Base-by-base conservation (phyloP, 305 asterid species). In the Fraxinus nigra region DNA sequence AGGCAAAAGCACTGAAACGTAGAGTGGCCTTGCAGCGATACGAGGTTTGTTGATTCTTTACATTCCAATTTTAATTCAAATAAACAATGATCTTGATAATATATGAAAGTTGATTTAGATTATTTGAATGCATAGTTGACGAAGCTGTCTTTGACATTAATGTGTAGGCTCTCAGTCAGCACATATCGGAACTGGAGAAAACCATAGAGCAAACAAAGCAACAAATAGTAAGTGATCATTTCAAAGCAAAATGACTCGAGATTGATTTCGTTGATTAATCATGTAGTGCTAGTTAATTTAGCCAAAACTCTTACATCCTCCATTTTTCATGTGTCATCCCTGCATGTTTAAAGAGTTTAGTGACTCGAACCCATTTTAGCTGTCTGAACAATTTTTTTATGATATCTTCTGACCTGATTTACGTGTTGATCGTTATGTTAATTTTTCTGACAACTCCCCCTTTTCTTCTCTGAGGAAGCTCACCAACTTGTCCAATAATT, bases 1-100 rank as follows among this genome's bases (percentile, higher is more conserved):
- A 96, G 92, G 98, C 98, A 48, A 94, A 94, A 89, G 99, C 99
- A 84, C 90, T 96, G 85, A 96, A 93, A 89, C 97, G 98, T 79
- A 90, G 95, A 89, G 91, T 94, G 86, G 99, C 99, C 84, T 88
- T 96, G 89, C 99, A 96, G 88, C 91, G 98, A 88, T 94, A 94
- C 10, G 98, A 96, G 94, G 99, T 96, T 74, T 72, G 46, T 87
- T 80, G 84, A 78, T 85, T 73, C 83, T 82, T 72, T 37, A 78
- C 30, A 16, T 80, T 77, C 78, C 85, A 78, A 67, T 72, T 82
- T 65, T 56, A 65, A 67, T 51, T 30, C 40, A 80, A 80, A 51
- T 67, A 78, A 35, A 80, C 24, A n/a, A n/a, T 54, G 63, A 78
- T 82, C 33, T 65, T 46, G 6, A 76, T 61, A 13, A 34, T 38